Evolutionary conservation across 306 rosid genomes (phyloP).

Genomic region (Dryas octopetala): DNA sequence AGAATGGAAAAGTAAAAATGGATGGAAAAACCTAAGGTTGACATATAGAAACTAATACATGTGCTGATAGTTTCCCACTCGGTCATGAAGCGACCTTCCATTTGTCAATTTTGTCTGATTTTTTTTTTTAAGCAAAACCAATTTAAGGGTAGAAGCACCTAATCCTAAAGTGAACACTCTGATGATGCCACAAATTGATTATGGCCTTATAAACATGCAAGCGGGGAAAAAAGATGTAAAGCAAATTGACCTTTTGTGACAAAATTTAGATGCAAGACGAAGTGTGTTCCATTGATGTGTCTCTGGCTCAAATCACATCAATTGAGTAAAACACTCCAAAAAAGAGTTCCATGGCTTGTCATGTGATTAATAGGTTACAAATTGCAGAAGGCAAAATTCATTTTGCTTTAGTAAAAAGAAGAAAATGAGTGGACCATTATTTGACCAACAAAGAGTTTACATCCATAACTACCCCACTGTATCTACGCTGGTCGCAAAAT

Average conservation of each 20-base stretch:
- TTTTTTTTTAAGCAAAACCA: not conserved
- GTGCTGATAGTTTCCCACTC: not conserved
- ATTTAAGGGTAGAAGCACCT: not conserved
- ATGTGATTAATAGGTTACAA: not conserved
- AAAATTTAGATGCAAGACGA: not conserved
- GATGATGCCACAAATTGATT: not conserved
- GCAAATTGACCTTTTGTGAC: not conserved
- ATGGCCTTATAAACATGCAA: not conserved
- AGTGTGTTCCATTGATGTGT: not conserved
- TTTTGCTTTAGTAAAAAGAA: not conserved
- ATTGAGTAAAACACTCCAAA: not conserved
- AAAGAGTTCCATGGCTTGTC: conserved; percentile 1
- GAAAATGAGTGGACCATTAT: not conserved
- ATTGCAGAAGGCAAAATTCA: not conserved
- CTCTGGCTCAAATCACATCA: not conserved
- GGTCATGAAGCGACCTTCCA: not conserved
- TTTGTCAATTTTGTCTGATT: not conserved
- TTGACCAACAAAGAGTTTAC: not conserved
- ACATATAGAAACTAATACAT: not conserved
- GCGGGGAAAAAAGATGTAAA: not conserved
- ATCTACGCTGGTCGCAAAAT: not conserved
- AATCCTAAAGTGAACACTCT: not conserved
- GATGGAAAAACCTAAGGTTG: not conserved
- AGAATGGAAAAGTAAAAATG: not conserved
- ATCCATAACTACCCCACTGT: not conserved